Base-by-base conservation (phyloP, 768 basidiomycete species). In the Russula foetens region DNA sequence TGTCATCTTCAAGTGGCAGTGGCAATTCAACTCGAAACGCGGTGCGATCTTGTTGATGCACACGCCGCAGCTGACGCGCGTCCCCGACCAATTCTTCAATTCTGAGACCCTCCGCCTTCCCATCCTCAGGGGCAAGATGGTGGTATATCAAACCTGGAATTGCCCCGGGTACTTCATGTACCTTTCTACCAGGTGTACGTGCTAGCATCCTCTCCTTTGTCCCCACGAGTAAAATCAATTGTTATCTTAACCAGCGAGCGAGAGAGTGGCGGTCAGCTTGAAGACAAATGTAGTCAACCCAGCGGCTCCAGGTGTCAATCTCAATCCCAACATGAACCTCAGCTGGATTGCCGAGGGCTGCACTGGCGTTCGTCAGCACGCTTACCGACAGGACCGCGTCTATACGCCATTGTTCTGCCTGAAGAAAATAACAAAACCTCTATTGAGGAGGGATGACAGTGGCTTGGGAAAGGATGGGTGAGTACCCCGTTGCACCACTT, bases 31-130 rank as follows among this genome's bases (percentile, higher is more conserved):
- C 23, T 11, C 24, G 21, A 52, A 14, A 35, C 60, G 60, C 17
- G 60, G 60, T 17, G 60, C 60, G 23, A 47, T 62, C 50, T 43
- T 62, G 60, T 24, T 51, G 23, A 52, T 62, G 56, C 56, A 57
- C 31, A 15, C 6, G 15, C 45, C 60, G 4, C 50, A 6, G 12
- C 19, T 52, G 45, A 47, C 15, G 4, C 38, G 7, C 35, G 56
- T 62, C 23, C 60, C 60, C 8, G 38, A 52, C 7, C 23, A 17
- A 43, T 57, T 57, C 38, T 44, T 62, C 28, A 1, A 28, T 1
- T 11, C 9, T 12, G 8, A 47, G 29, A 21, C 45, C 23, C 50
- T 52, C 38, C n/a, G 19, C 4, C 29, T 52, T 15, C 5, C 49
- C 29, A 15, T 31, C 8, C 60, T 62, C 28, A 62, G 33, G 39